phyloP scores from a whole-genome alignment of 2,329 filamentous ascomycete genomes.

The Xylaria multiplex region DNA sequence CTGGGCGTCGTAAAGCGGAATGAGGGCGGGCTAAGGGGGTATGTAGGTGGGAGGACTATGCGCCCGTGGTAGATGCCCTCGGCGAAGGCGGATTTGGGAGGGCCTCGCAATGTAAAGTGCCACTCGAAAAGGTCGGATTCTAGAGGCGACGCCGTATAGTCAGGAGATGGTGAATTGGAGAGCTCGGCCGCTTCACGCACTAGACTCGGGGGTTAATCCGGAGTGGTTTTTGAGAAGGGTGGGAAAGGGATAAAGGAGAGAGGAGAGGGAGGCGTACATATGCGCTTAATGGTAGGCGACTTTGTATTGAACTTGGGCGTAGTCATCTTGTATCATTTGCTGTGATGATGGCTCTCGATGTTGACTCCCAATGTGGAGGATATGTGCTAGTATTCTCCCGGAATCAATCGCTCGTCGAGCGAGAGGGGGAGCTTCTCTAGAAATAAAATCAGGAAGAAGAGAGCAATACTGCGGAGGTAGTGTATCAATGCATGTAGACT shows the following conservation, averaged over 20 bases:
- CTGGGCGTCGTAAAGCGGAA: slow-evolving; percentile 95
- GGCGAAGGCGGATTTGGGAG: slow-evolving; percentile 81
- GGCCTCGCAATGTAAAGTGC: slow-evolving; percentile 97
- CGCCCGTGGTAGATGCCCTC: slow-evolving; percentile 93
- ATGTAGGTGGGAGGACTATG: slow-evolving; percentile 87
- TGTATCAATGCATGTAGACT: background rate
- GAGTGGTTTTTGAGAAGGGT: background rate
- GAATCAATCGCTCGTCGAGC: background rate
- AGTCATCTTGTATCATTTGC: slow-evolving; percentile 50
- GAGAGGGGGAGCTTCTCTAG: background rate
- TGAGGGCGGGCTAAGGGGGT: slow-evolving; percentile 90
- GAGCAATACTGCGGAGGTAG: background rate
- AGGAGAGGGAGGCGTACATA: slow-evolving; percentile 64
- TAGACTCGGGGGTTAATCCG: slow-evolving; percentile 49
- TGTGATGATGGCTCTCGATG: background rate
- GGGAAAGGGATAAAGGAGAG: background rate
- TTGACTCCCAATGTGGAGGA: background rate
- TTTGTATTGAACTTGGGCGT: slow-evolving; percentile 72
- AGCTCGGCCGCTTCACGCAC: slow-evolving; percentile 93
- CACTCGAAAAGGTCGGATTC: slow-evolving; percentile 96
- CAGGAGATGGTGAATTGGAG: slow-evolving; percentile 78
- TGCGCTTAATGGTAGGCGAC: slow-evolving; percentile 85
- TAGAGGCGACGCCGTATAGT: slow-evolving; percentile 86
- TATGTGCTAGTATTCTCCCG: background rate
- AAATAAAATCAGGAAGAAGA: background rate